Evolutionary conservation across 352 stramenopile species (phyloP), one percentile per base, ranked within the genome.

Genomic region (Synura sp.): DNA sequence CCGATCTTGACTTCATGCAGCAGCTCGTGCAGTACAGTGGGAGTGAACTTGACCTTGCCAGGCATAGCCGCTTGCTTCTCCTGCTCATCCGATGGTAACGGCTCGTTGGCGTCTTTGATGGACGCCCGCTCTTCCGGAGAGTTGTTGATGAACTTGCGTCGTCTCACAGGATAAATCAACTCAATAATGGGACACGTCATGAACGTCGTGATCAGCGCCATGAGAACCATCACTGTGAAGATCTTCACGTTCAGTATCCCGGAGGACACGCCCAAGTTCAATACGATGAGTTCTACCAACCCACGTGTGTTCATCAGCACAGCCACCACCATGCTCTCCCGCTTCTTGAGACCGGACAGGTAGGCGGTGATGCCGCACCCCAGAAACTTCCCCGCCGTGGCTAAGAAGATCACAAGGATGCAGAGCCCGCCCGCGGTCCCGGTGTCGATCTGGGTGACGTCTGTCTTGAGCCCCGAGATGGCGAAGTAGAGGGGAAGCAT

Each of bases 211-310:
- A 80, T 42, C 3, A 80, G 15, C 35, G 34, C 36, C 76, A 80
- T 80, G 17, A 80, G 17, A 27, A 80, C 55, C 76, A 80, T 80
- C 7, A 80, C 49, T 27, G 76, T 73, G 22, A 80, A 80, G 3
- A 59, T 77, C 3, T 53, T 35, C 15, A 35, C 32, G 25, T 32
- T 63, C 29, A 80, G n/a, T 15, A 80, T 57, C 9, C 75, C 75
- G 5, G 53, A 9, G 5, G 5, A n/a, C 19, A 80, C n/a, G 15
- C 76, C 76, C 29, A 80, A 19, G 29, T 80, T 80, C 2, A 80
- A 55, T 25, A 80, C 76, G 34, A 80, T 80, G 0, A 80, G 33
- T 31, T 80, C 76, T 4, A 80, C 34, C 9, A 80, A 38, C 25
- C 76, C 76, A 1, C 76, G 29, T 4, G 76, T 80, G 19, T 80